Conservation (phyloP, 192 early-diverging fungal species). For the Coemansia furcata region DNA sequence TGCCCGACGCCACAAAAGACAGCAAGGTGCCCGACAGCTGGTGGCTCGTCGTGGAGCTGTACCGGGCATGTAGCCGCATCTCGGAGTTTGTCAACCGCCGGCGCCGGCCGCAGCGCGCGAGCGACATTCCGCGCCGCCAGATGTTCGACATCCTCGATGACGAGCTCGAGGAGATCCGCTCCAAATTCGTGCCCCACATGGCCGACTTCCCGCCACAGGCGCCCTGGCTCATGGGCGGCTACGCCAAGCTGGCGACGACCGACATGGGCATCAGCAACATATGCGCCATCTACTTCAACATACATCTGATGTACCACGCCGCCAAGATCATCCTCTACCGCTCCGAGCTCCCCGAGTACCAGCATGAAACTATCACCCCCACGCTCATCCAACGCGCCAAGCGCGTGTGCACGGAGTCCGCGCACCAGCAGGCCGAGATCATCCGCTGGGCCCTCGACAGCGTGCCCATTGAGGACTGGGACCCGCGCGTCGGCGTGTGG, state of each 20-base stretch:
- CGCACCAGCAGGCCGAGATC: constrained; percentile 46
- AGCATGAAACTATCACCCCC: constrained; percentile 31
- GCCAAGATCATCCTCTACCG: constrained; percentile 52
- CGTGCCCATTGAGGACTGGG: constrained; percentile 50
- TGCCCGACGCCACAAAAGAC: constrained; percentile 5
- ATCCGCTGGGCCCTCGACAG: constrained; percentile 49
- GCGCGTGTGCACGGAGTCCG: constrained; percentile 42
- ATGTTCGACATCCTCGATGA: constrained; percentile 48
- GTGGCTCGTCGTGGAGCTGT: constrained; percentile 49
- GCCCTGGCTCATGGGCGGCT: constrained; percentile 30
- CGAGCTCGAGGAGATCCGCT: constrained; percentile 42
- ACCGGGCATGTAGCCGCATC: constrained; percentile 42
- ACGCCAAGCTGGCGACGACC: constrained; percentile 14
- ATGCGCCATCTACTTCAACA: constrained; percentile 33
- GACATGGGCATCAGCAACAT: constrained; percentile 21
- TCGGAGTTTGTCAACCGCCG: constrained; percentile 49
- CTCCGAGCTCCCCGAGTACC: constrained; percentile 50
- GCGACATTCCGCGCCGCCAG: constrained; percentile 34
- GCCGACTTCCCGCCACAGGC: constrained; percentile 42
- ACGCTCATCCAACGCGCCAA: constrained; percentile 42
- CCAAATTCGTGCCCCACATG: constrained; percentile 30
- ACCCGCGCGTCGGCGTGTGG: constrained; percentile 50
- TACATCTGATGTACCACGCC: constrained; percentile 49
- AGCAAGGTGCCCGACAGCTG: constrained; percentile 31
- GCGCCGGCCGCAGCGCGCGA: constrained; percentile 37